Percentiles rank a stretch among this genome's conserved stretches.
phyloP scores from a whole-genome alignment of 2,329 filamentous ascomycete genomes.

The Aspergillus uvarum region DNA sequence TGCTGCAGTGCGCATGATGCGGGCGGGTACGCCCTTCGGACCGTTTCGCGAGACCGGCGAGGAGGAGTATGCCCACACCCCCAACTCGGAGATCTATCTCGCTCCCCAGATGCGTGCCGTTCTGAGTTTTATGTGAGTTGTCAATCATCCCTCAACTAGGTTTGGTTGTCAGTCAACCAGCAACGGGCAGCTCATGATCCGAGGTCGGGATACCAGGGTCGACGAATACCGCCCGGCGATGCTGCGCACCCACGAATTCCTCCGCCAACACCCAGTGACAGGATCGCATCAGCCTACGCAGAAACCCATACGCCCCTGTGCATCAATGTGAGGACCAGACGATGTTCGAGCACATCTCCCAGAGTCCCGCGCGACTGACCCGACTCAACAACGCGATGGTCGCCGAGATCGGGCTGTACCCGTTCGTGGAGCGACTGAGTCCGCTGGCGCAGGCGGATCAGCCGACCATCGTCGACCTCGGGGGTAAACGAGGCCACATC shows the following conservation, averaged over 20 bases:
- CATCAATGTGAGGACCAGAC: conserved; percentile 20
- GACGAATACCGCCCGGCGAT: conserved; percentile 16
- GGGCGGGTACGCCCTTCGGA: conserved; percentile 16
- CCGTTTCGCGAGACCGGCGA: conserved; percentile 21
- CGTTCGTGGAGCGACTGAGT: conserved; percentile 15
- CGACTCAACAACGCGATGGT: conserved; percentile 17
- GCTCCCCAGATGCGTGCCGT: conserved; percentile 15
- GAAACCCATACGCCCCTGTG: conserved; percentile 20
- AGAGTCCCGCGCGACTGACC: conserved; percentile 11
- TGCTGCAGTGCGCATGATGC: conserved; percentile 22
- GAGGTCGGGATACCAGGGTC: conserved; percentile 4
- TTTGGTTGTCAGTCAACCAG: too few relatives aligned
- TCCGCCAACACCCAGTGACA: conserved; percentile 18
- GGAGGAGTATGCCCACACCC: conserved; percentile 23
- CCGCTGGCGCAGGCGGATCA: conserved; percentile 8
- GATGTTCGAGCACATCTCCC: conserved; percentile 19
- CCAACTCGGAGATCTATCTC: conserved; percentile 21
- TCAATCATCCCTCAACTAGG: not conserved
- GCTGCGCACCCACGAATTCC: conserved; percentile 18
- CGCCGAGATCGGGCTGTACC: conserved; percentile 24
- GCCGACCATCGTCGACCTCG: conserved; percentile 24
- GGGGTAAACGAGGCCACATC: conserved; percentile 22
- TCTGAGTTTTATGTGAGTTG: conserved; percentile 15
- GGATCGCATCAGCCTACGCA: conserved; percentile 12
- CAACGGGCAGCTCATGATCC: too few relatives aligned